Base-by-base conservation (phyloP, 208 protist species). In the Crithidia thermophila region DNA sequence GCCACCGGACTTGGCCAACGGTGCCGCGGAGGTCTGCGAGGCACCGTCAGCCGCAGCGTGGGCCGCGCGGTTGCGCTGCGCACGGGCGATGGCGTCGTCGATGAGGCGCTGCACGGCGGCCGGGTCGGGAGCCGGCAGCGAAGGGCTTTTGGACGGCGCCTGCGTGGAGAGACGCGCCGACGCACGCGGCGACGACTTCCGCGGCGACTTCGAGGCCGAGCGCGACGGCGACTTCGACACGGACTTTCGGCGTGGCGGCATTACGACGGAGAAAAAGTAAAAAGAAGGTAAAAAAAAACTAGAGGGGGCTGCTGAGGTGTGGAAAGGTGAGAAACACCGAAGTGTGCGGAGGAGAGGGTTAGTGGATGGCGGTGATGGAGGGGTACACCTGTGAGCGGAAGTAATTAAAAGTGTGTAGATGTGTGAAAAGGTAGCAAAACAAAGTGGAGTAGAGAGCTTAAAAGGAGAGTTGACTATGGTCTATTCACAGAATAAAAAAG, bases 41-140 rank as follows among this genome's bases (percentile, higher is more conserved):
- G 27, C n/a, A 0, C 37, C 11, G 14, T 27, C 31, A 6, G 60
- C 31, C 14, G 36, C 36, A 50, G 37, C 43, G 27, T 30, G 31
- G 27, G 65, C 50, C 1, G 58, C 61, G 13, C 77, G 70, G 21
- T 66, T 51, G 36, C 51, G 59, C 23, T 59, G 82, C 6, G 84
- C 88, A 34, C 78, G 77, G 3, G 79, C 74, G 13, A 91, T 67
- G 21, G 90, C 90, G 28, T 90, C 77, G 42, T 93, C 85, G 45
- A 95, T 87, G 31, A 93, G 70, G 37, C 71, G 68, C 80, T 91
- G 77, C 53, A 95, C 90, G 6, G 76, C 80, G 2, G 45, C 77
- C 67, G 81, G 77, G 66, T 92, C 84, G 57, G 64, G 76, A 23
- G 39, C 78, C 37, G 55, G 87, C 59, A 71, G 65, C 11, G 66